Conservation (phyloP, 345 rosid species). For the Eucalyptus globulus region DNA sequence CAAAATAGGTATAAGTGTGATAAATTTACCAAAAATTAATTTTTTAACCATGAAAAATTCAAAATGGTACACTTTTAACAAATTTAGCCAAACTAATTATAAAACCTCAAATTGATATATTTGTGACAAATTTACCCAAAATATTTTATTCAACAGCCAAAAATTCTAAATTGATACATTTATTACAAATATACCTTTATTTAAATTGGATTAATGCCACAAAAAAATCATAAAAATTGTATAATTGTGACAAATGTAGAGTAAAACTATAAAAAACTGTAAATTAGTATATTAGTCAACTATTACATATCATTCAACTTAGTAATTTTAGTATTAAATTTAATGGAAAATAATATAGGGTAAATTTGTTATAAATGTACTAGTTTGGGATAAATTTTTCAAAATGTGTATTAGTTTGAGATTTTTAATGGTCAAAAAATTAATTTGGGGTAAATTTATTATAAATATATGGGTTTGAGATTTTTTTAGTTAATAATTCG, state of each 20-base stretch:
- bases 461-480: accelerated
- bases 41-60: accelerated
- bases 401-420: accelerated
- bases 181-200: accelerated
- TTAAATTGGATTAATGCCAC: no score
- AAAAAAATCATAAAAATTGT: no score
- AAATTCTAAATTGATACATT: accelerated
- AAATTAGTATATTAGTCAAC: accelerated
- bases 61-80: accelerated
- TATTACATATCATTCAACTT: accelerated
- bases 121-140: accelerated
- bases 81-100: accelerated
- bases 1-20: accelerated
- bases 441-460: accelerated
- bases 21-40: accelerated
- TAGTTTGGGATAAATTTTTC: accelerated
- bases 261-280: accelerated
- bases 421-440: accelerated
- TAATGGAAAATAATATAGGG: accelerated
- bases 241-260: accelerated
- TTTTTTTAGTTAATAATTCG: accelerated
- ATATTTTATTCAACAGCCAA: no score
- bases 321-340: accelerated
- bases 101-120: accelerated
- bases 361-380: no score